Conservation (phyloP, 2,329 filamentous ascomycete genomes). For the Pyrenophora graminea region DNA sequence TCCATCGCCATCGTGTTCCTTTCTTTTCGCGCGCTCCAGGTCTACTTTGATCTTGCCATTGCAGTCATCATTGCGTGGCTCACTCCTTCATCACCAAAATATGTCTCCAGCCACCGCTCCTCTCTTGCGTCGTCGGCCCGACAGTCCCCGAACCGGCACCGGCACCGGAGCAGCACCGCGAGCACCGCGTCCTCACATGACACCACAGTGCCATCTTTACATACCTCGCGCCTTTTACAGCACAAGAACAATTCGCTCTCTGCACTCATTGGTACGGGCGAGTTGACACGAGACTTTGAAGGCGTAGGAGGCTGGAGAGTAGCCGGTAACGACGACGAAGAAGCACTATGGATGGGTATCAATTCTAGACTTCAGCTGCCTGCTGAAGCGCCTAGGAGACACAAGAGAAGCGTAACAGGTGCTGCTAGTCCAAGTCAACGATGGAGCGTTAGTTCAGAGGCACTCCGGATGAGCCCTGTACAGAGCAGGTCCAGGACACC, state of each 20-base stretch:
- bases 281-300: constrained; percentile 48
- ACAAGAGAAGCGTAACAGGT: constrained; percentile 40
- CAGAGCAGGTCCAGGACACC: constrained; percentile 45
- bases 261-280: constrained; percentile 39
- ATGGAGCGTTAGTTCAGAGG: constrained; percentile 40
- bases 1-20: constrained; percentile 46
- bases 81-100: constrained; percentile 28
- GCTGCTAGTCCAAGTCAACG: constrained; percentile 34
- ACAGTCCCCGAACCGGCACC: constrained; percentile 31
- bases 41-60: constrained; percentile 49
- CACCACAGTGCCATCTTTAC: constrained; percentile 15
- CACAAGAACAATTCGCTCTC: constrained; percentile 43
- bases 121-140: constrained; percentile 18
- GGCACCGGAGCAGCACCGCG: constrained; percentile 29
- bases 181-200: constrained; percentile 31
- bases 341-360: constrained; percentile 51
- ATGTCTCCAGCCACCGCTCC: constrained; percentile 15
- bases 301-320: constrained; percentile 50
- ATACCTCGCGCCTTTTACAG: constrained; percentile 20
- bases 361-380: constrained; percentile 50
- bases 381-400: constrained; percentile 33
- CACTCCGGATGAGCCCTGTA: constrained; percentile 45
- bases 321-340: constrained; percentile 46
- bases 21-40: constrained; percentile 46
- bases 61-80: constrained; percentile 48